Conservation (phyloP, 169 alveolate genomes). For the Cryptosporidium felis region DNA sequence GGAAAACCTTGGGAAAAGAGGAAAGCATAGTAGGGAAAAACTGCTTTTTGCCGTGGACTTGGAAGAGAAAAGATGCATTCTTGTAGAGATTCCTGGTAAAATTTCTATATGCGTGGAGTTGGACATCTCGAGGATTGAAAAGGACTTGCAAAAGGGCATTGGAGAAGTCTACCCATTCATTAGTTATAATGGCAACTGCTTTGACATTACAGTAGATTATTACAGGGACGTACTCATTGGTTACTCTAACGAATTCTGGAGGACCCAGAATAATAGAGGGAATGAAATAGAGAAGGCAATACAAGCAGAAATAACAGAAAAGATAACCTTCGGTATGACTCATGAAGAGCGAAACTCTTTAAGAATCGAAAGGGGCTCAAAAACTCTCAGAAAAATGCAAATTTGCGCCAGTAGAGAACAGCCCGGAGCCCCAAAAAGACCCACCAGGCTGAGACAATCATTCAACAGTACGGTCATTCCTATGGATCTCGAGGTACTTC, state of each 20-base stretch:
- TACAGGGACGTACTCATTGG: too few relatives aligned
- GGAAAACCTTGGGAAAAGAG: neutral
- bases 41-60: neutral
- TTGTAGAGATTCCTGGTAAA: conserved; percentile 2
- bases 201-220: conserved; percentile 6
- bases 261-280: neutral
- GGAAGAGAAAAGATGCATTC: neutral
- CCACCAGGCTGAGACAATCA: conserved; percentile 40
- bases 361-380: conserved; percentile 41
- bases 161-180: neutral
- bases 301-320: neutral
- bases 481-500: too few relatives aligned
- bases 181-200: conserved; percentile 19
- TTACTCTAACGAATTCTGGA: neutral
- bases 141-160: neutral
- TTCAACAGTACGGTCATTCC: too few relatives aligned
- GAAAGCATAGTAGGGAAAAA: conserved; percentile 1
- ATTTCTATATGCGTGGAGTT: conserved; percentile 4
- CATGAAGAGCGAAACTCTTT: too few relatives aligned
- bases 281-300: neutral
- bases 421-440: conserved; percentile 65
- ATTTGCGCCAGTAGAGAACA: neutral
- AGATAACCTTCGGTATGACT: too few relatives aligned
- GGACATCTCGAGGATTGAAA: too few relatives aligned
- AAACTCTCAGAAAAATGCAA: neutral